Conservation (phyloP, 1,139 yeast species). For the Suhomyces bribrorum region DNA sequence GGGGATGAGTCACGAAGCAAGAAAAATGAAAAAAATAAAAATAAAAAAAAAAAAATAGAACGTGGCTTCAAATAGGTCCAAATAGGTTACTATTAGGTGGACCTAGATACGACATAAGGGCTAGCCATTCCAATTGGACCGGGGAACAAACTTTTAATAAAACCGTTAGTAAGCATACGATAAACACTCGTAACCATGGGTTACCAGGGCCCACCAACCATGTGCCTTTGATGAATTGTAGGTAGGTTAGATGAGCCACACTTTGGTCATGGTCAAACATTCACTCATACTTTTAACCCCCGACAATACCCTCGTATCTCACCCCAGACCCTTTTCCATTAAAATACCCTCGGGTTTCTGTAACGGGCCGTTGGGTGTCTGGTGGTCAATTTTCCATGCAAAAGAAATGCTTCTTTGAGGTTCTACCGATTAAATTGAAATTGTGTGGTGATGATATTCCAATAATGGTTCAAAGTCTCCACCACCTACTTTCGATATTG, state of each 20-base stretch:
- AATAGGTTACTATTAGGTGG: too few species aligned
- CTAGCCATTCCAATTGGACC: too few species aligned
- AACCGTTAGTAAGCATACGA: neutral
- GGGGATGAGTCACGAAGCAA: too few species aligned
- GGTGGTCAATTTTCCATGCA: neutral
- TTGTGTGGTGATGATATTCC: too few species aligned
- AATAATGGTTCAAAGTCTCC: too few species aligned
- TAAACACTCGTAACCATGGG: neutral
- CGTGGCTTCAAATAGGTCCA: too few species aligned
- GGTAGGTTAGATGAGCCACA: neutral
- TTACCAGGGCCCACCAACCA: neutral
- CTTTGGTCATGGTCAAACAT: neutral
- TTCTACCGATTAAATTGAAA: too few species aligned
- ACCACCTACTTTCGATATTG: too few species aligned
- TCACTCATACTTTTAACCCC: neutral
- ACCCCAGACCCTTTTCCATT: neutral
- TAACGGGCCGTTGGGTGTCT: constrained; percentile 2
- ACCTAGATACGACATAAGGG: too few species aligned
- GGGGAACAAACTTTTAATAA: too few species aligned
- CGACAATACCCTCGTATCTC: neutral
- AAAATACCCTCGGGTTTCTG: constrained; percentile 1
- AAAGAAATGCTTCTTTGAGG: neutral
- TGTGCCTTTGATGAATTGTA: neutral
- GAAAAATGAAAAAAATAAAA: too few species aligned
- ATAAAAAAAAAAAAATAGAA: too few species aligned